Percentiles rank a stretch among this genome's conserved stretches.
These are phyloP conservation scores for Boletus sp. DNA, from an alignment of 768 basidiomycete species.

Conservation along the genomic window DNA sequence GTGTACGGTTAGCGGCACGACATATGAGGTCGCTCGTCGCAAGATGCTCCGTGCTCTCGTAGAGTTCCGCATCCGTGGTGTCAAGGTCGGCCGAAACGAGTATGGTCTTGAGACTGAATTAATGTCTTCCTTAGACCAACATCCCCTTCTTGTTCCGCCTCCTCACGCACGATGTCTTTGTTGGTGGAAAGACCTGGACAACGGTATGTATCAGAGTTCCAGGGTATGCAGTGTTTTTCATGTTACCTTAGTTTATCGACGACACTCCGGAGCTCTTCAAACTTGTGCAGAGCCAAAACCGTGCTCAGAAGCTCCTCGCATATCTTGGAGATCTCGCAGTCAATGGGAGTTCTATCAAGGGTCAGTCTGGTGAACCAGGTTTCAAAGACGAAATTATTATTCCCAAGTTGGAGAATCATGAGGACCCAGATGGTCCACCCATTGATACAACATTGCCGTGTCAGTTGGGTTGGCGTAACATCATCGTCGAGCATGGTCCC, in stretches of 20 bases:
- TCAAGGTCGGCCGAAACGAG: conserved; percentile 57
- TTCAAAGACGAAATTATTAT: conserved; percentile 84
- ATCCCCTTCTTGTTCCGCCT: conserved; percentile 99
- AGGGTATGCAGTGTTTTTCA: conserved; percentile 6
- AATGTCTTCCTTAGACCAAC: conserved; percentile 65
- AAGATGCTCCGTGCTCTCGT: conserved; percentile 99
- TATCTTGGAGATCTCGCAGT: conserved; percentile 98
- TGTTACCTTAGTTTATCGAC: conserved; percentile 79
- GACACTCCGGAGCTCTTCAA: conserved; percentile 99
- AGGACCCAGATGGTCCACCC: conserved; percentile 68
- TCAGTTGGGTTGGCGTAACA: conserved; percentile 93
- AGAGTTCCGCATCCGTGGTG: conserved; percentile 98
- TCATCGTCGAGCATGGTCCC: conserved; percentile 96
- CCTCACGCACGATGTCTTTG: conserved; percentile 93
- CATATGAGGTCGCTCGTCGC: conserved; percentile 95
- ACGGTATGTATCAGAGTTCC: conserved; percentile 50
- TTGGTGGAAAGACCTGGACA: conserved; percentile 97
- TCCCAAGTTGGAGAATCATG: conserved; percentile 74
- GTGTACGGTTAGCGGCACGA: conserved; percentile 92
- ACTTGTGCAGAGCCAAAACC: conserved; percentile 95
- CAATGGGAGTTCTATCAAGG: conserved; percentile 97
- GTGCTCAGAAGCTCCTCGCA: conserved; percentile 94
- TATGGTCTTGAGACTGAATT: neutral
- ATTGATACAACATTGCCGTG: conserved; percentile 83
- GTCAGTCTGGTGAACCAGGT: conserved; percentile 92